Percentiles rank a stretch among this genome's conserved stretches.
Evolutionary conservation across 345 rosid genomes (phyloP).

Genomic region (Eucalyptus tenuipes): DNA sequence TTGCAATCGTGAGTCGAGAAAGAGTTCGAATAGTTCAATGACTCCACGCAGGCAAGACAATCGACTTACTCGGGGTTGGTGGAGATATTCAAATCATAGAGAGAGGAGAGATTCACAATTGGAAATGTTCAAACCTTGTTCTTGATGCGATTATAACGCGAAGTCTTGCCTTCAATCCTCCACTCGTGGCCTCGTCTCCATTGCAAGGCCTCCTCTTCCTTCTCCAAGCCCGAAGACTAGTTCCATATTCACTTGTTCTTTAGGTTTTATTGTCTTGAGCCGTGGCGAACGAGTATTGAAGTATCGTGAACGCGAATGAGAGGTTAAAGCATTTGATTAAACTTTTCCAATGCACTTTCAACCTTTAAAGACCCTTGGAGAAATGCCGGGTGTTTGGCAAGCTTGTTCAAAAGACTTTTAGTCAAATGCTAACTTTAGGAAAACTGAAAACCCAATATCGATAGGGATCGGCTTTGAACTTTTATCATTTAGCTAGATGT

Average conservation of each 20-base stretch:
- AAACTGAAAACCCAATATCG: no score
- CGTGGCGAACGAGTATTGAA: no score
- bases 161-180: slow-evolving; percentile 27
- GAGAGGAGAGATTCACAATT: background rate
- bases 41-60: background rate
- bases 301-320: background rate
- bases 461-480: no score
- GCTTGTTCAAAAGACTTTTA: no score
- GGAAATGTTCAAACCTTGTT: background rate
- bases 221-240: background rate
- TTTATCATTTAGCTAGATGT: no score
- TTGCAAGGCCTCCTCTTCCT: slow-evolving; percentile 17
- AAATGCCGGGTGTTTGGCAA: no score
- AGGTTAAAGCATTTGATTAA: no score
- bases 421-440: no score
- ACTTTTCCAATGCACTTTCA: no score
- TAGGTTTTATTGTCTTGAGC: background rate
- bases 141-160: background rate
- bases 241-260: background rate
- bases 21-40: background rate
- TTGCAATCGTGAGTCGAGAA: background rate
- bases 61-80: background rate
- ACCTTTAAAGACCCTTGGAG: no score
- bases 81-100: background rate
- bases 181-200: slow-evolving; percentile 41